Evolutionary conservation across 2,329 filamentous ascomycete species (phyloP).

Genomic region (Plenodomus lindquistii): DNA sequence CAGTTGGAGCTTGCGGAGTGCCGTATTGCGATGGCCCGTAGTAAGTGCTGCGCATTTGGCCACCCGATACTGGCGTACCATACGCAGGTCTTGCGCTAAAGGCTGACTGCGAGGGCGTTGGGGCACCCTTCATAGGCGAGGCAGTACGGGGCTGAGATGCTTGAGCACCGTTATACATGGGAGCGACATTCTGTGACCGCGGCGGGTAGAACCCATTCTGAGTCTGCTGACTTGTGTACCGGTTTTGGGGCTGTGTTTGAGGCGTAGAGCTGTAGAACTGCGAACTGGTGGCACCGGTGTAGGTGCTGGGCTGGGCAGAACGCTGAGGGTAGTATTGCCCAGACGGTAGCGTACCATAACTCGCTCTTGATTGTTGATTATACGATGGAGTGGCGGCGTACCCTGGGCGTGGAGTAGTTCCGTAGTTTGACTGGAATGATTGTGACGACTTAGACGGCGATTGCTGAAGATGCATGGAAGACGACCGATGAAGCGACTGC

Average conservation of each 20-base stretch:
- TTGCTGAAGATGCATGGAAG: constrained; percentile 42
- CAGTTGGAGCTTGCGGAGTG: constrained; percentile 31
- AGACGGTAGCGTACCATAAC: constrained; percentile 26
- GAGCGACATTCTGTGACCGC: constrained; percentile 38
- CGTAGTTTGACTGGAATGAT: constrained; percentile 26
- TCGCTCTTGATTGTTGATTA: constrained; percentile 37
- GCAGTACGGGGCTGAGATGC: constrained; percentile 38
- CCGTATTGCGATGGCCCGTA: constrained; percentile 40
- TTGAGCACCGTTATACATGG: constrained; percentile 35
- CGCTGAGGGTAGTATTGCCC: constrained; percentile 39
- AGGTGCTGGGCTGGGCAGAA: constrained; percentile 31
- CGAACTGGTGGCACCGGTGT: constrained; percentile 31
- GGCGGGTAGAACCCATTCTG: constrained; percentile 41
- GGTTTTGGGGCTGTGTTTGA: constrained; percentile 36
- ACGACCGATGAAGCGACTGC: constrained; percentile 38
- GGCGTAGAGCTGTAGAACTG: constrained; percentile 42
- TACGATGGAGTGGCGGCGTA: constrained; percentile 35
- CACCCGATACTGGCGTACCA: constrained; percentile 29
- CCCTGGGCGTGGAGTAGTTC: constrained; percentile 19
- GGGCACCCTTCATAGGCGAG: constrained; percentile 43
- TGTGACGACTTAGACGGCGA: constrained; percentile 35
- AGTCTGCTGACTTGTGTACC: constrained; percentile 34
- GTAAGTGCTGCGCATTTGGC: constrained; percentile 39
- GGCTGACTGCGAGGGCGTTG: constrained; percentile 23
- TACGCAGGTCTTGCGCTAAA: constrained; percentile 36